Base-by-base conservation (phyloP, 129 eudicot genomes). In the Lactuca sativa region DNA sequence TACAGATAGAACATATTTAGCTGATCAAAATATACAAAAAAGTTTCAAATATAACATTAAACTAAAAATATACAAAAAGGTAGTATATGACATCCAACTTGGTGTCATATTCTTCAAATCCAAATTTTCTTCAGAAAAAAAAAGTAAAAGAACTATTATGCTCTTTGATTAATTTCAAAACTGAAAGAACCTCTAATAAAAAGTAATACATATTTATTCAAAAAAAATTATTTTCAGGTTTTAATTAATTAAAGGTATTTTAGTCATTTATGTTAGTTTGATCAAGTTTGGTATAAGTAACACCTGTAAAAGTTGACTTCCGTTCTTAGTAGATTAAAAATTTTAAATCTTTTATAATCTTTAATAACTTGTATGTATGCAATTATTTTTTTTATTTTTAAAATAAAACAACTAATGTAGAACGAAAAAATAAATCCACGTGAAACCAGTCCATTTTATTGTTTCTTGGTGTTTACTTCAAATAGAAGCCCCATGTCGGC, bases 381-480 rank as follows among this genome's bases (percentile, higher is more conserved):
- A 18, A 44, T 11, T 21, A 21, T 47, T 8, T 9, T 43, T 43
- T 40, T 8, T 43, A 11, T 11, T 47, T 47, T 47, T 47, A 4
- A 4, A 47, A 47, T 47, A 47, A 47, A 47, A 18, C 16, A 40
- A 17, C 37, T 47, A 14, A 48, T 66, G 30, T 38, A 17, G n/a
- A 38, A 40, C 14, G 4, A 40, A 69, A 7, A 55, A 70, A 15
- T 15, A 53, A 41, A 6, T 44, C 31, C 75, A 59, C 67, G 67
- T 71, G 67, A 71, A 59, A 58, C 48, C 41, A 10, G 67, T 71
- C 59, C 59, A 71, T 59, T 59, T 59, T 71, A 44, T 47, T 71
- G 67, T 13, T 11, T 2, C 66, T 62, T 71, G n/a, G 59, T 47
- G 59, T 59, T 59, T 58, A 25, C 75, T 71, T 71, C 49, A 59